Evolutionary conservation across 1,284 basidiomycete species (phyloP).

Genomic region (Cryptococcus jaspeensis): DNA sequence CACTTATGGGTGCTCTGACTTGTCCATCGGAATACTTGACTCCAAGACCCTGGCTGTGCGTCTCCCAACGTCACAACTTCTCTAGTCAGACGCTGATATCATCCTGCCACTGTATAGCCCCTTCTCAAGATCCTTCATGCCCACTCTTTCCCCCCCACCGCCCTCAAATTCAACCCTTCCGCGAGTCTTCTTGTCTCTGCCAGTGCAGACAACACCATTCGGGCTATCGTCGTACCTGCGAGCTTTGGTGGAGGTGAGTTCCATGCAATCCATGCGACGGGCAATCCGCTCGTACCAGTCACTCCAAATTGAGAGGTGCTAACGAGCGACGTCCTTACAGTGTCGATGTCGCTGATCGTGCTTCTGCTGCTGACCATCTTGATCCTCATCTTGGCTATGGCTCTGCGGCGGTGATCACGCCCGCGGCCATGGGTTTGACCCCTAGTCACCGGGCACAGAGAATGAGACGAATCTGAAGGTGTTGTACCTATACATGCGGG

Average conservation of each 20-base stretch:
- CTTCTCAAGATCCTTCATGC: conserved; percentile 83
- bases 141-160: conserved; percentile 92
- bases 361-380: conserved; percentile 22
- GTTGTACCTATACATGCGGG: no score
- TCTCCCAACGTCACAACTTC: not conserved
- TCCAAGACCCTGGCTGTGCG: conserved; percentile 73
- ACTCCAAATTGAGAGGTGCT: not conserved
- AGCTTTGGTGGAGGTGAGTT: conserved; percentile 46
- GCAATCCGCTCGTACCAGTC: not conserved
- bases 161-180: conserved; percentile 80
- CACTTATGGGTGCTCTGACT: conserved; percentile 84
- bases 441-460: no score
- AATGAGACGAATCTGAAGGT: no score
- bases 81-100: not conserved
- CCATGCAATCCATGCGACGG: not conserved
- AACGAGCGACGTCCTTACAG: conserved; percentile 3
- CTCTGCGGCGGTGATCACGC: conserved; percentile 4
- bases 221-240: conserved; percentile 72
- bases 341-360: conserved; percentile 12
- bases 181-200: conserved; percentile 83
- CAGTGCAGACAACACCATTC: conserved; percentile 85
- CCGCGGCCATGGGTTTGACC: no score
- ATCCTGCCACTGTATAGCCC: conserved; percentile 59
- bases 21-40: conserved; percentile 81
- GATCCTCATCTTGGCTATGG: conserved; percentile 19